A percentile compares a stretch with the other conserved stretches of the same genome.
Conservation (phyloP, 2,329 filamentous ascomycete genomes). For the Colletotrichum camelliae region DNA sequence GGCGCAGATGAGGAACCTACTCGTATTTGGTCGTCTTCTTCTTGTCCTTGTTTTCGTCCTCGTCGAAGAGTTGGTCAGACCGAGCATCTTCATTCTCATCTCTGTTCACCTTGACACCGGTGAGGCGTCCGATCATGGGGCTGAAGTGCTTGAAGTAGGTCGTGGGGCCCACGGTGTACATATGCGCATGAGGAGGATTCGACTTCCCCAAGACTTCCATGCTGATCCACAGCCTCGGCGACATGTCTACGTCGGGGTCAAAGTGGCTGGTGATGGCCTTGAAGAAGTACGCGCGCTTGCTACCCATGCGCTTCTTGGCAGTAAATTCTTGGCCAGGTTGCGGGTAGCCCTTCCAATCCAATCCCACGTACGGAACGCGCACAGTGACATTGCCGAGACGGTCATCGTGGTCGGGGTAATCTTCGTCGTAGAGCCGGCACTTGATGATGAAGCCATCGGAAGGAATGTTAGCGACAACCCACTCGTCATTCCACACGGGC, state of each 20-base stretch:
- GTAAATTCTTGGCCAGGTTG: conserved; percentile 64
- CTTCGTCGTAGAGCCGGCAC: conserved; percentile 88
- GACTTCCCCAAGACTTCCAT: conserved; percentile 81
- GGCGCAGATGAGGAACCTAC: conserved; percentile 49
- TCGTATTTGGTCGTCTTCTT: conserved; percentile 75
- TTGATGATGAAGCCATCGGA: conserved; percentile 82
- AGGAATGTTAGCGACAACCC: conserved; percentile 89
- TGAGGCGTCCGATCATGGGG: conserved; percentile 83
- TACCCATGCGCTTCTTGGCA: conserved; percentile 83
- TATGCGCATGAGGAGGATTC: conserved; percentile 68
- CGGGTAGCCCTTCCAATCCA: conserved; percentile 72
- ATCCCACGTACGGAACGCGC: conserved; percentile 61
- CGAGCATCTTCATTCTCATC: conserved; percentile 56
- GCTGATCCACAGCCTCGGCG: conserved; percentile 74
- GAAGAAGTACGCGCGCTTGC: conserved; percentile 83
- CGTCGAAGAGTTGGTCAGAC: conserved; percentile 25
- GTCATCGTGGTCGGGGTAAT: conserved; percentile 85
- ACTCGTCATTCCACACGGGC: conserved; percentile 83
- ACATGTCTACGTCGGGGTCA: conserved; percentile 67
- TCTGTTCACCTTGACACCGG: conserved; percentile 72
- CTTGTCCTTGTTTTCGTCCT: conserved; percentile 36
- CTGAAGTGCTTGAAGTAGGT: conserved; percentile 85
- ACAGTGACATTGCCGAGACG: conserved; percentile 86
- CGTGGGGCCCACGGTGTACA: conserved; percentile 81
- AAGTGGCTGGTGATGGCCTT: conserved; percentile 72